These are phyloP conservation scores for Eucalyptus marginata DNA, from an alignment of 345 rosid genomes.

Conservation along the genomic window DNA sequence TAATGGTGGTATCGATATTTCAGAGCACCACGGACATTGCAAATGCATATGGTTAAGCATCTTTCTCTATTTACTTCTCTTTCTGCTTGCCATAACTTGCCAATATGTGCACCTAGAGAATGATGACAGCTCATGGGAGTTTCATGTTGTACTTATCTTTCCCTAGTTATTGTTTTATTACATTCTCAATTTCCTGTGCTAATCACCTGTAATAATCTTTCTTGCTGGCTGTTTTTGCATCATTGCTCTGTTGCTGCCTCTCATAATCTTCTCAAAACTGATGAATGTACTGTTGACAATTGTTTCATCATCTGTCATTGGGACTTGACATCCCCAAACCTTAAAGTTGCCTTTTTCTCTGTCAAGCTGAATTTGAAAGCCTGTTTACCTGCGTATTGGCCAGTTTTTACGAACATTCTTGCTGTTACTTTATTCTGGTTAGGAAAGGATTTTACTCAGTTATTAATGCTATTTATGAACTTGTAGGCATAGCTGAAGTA, in stretches of 20 bases:
- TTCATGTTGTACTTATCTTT: not conserved
- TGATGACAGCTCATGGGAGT: not conserved
- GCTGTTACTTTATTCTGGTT: not conserved
- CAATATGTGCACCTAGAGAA: not conserved
- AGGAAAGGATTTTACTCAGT: not conserved
- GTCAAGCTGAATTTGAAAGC: not conserved
- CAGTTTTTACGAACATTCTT: not conserved
- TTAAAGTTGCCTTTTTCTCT: not conserved
- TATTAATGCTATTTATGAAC: not conserved
- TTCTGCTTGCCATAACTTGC: not conserved
- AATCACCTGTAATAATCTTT: not conserved
- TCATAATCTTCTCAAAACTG: not conserved
- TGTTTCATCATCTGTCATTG: not conserved
- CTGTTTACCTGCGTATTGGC: not conserved
- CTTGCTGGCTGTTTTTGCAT: not conserved
- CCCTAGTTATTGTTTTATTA: not conserved
- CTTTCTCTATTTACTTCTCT: not conserved
- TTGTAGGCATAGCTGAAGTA: constrained; percentile 92
- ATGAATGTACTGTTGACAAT: not conserved
- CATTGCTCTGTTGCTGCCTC: not conserved
- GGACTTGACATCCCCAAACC: not conserved
- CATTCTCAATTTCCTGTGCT: not conserved
- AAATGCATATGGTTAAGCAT: constrained; percentile 79
- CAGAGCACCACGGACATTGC: constrained; percentile 87
- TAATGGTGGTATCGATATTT: constrained; percentile 76